phyloP scores from a whole-genome alignment of 129 eudicot genomes.

The Heracleum sosnowskyi region DNA sequence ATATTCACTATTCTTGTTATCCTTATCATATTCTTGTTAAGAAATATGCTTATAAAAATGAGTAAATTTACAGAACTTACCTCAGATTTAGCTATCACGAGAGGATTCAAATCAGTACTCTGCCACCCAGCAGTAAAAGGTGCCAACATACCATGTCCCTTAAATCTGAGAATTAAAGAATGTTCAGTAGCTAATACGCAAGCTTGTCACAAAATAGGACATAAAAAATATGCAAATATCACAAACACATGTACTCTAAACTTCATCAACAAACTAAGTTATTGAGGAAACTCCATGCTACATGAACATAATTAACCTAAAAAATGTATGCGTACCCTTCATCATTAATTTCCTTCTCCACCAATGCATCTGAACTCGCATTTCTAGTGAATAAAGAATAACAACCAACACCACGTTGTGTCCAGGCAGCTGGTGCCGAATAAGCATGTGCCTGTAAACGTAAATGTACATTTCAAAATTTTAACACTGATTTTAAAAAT shows the following conservation, averaged over 20 bases:
- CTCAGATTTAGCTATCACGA: slow-evolving; percentile 76
- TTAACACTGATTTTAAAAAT: too few species aligned
- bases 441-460: not conserved
- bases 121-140: slow-evolving; percentile 98
- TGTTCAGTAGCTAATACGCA: not conserved
- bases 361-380: not conserved
- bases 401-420: not conserved
- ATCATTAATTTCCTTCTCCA: not conserved
- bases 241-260: too few species aligned
- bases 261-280: not conserved
- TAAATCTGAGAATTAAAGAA: slow-evolving; percentile 35
- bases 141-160: slow-evolving; percentile 94
- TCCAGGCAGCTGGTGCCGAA: not conserved
- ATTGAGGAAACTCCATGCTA: not conserved
- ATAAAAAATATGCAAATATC: not conserved
- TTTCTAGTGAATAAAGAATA: not conserved
- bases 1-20: too few species aligned
- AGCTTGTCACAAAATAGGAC: too few species aligned
- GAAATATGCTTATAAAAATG: not conserved
- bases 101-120: slow-evolving; percentile 53
- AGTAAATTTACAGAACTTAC: slow-evolving; percentile 19
- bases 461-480: not conserved
- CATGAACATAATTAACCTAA: not conserved
- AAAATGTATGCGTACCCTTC: not conserved
- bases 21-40: too few species aligned